phyloP scores from a whole-genome alignment of 768 basidiomycete genomes.

The Ramaria sp. region DNA sequence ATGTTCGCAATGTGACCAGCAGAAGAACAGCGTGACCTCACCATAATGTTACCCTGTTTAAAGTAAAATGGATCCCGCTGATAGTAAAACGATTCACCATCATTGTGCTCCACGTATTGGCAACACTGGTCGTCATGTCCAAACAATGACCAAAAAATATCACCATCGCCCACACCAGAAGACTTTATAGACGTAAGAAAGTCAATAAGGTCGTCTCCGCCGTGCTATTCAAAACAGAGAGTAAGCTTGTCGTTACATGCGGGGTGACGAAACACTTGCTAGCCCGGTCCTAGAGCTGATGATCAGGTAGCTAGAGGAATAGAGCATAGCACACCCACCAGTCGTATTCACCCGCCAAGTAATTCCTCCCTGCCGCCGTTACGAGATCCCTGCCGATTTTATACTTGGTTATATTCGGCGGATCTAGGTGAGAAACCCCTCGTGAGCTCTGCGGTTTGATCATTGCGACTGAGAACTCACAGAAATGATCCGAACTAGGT shows the following conservation, averaged over 20 bases:
- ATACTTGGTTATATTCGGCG: conserved; percentile 15
- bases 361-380: conserved; percentile 11
- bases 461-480: not conserved
- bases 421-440: conserved; percentile 8
- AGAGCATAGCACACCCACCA: conserved; percentile 10
- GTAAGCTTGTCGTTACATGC: not conserved
- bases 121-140: conserved; percentile 17
- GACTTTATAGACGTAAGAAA: conserved; percentile 14
- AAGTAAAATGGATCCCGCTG: conserved; percentile 1
- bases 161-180: conserved; percentile 13
- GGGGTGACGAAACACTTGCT: not conserved
- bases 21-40: conserved; percentile 8
- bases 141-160: conserved; percentile 20
- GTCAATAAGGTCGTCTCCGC: conserved; percentile 11
- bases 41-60: conserved; percentile 8
- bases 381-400: conserved; percentile 10
- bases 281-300: not conserved
- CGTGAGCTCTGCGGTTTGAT: not conserved
- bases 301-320: no score
- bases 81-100: conserved; percentile 17
- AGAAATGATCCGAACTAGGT: conserved; percentile 12
- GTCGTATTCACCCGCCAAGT: conserved; percentile 20
- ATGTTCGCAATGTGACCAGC: conserved; percentile 1
- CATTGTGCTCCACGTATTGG: conserved; percentile 17
- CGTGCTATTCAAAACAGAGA: conserved; percentile 5